phyloP scores from a whole-genome alignment of 2,329 filamentous ascomycete species.

The Botrytis medusae region DNA sequence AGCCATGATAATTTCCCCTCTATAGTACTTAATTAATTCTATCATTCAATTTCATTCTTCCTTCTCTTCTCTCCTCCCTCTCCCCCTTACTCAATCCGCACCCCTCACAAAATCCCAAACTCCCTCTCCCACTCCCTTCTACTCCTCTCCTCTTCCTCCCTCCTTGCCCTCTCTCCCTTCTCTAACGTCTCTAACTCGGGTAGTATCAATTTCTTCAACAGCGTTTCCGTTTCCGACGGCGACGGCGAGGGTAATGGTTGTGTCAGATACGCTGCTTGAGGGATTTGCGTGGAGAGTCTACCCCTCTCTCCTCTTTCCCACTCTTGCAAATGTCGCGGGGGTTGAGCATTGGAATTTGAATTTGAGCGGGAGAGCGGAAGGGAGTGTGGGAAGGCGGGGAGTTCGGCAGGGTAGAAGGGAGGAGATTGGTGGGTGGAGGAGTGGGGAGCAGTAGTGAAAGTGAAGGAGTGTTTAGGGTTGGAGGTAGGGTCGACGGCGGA shows the following conservation, averaged over 20 bases:
- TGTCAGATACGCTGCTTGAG: slow-evolving; percentile 1
- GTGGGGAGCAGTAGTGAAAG: slow-evolving; percentile 18
- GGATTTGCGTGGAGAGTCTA: not conserved
- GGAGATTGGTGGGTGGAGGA: not conserved
- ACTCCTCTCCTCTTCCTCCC: slow-evolving; percentile 16
- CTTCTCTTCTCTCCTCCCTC: too few relatives aligned
- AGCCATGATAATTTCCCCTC: not conserved
- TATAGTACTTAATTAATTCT: not conserved
- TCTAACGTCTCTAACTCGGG: slow-evolving; percentile 17
- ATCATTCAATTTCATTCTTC: not conserved
- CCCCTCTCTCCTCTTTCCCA: not conserved
- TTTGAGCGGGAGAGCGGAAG: slow-evolving; percentile 7
- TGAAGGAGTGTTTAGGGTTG: slow-evolving; percentile 22
- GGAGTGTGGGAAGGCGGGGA: not conserved
- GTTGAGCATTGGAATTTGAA: not conserved
- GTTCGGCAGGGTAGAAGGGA: not conserved
- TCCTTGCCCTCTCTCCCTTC: slow-evolving; percentile 14
- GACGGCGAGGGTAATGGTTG: slow-evolving; percentile 1
- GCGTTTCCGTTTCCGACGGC: slow-evolving; percentile 17
- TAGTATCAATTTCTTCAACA: slow-evolving; percentile 17
- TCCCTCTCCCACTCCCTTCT: slow-evolving; percentile 19
- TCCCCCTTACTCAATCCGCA: not conserved
- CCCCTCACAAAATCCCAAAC: slow-evolving; percentile 17
- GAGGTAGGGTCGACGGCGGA: slow-evolving; percentile 10
- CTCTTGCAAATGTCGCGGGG: not conserved